Evolutionary conservation across 768 basidiomycete species (phyloP).

Genomic region (Ramaria rubella): DNA sequence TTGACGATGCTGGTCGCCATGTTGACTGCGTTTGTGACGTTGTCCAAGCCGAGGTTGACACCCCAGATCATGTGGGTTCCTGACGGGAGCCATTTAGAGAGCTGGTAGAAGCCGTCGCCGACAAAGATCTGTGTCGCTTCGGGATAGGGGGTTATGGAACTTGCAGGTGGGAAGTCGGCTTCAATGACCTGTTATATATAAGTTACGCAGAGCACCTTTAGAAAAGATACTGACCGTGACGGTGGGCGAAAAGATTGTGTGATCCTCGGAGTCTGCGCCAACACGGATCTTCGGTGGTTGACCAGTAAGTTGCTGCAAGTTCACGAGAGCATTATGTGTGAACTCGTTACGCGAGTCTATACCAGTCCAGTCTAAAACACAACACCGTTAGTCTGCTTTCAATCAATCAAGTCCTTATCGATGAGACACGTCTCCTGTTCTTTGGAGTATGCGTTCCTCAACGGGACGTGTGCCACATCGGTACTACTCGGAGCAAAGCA

Average conservation of each 20-base stretch:
- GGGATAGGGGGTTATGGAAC: constrained; percentile 51
- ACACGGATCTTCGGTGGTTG: constrained; percentile 13
- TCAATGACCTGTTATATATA: constrained; percentile 35
- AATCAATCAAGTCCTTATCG: too few relatives aligned
- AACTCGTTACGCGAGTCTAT: constrained; percentile 45
- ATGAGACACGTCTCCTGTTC: too few relatives aligned
- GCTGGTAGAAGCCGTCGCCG: constrained; percentile 49
- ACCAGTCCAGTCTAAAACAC: constrained; percentile 50
- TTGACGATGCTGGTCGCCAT: constrained; percentile 41
- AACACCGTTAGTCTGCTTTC: background rate
- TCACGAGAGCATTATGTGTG: constrained; percentile 28
- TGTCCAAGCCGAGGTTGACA: constrained; percentile 51
- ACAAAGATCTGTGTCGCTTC: constrained; percentile 57
- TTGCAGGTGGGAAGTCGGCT: constrained; percentile 43
- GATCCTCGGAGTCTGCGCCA: constrained; percentile 14
- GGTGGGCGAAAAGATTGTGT: constrained; percentile 8
- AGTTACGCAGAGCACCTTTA: background rate
- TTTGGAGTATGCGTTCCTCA: too few relatives aligned
- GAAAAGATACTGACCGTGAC: background rate
- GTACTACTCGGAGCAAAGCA: background rate
- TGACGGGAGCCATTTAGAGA: constrained; percentile 44
- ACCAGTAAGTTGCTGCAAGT: constrained; percentile 8
- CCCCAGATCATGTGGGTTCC: constrained; percentile 63
- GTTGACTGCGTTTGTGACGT: constrained; percentile 43
- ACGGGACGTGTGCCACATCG: too few relatives aligned